These are phyloP conservation scores for Rhodamnia argentea DNA, from an alignment of 345 rosid species.

Conservation along the genomic window DNA sequence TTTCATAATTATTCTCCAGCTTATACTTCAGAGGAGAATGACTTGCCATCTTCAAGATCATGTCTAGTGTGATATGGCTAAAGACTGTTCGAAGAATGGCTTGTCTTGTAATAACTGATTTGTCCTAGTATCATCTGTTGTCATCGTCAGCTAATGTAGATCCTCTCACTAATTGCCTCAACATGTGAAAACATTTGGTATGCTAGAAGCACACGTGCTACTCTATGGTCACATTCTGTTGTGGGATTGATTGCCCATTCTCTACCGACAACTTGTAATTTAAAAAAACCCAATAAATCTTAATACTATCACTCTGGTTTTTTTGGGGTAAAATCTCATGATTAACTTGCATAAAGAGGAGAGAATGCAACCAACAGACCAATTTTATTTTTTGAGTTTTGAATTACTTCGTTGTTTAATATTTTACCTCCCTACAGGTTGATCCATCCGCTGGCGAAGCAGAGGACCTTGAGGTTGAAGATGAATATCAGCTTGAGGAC, in stretches of 20 bases:
- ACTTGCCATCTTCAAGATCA: background rate
- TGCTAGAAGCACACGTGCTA: background rate
- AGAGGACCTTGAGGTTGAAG: constrained; percentile 96
- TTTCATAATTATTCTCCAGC: background rate
- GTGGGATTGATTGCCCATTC: background rate
- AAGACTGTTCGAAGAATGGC: background rate
- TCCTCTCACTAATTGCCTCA: background rate
- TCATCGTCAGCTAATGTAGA: background rate
- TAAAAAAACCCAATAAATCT: background rate
- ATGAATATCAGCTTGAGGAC: constrained; percentile 96
- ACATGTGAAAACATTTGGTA: background rate
- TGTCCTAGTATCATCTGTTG: background rate
- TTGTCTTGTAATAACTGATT: background rate
- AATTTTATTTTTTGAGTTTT: background rate
- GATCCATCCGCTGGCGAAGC: constrained; percentile 83
- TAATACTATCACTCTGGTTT: background rate
- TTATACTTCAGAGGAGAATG: background rate
- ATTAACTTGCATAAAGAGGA: background rate
- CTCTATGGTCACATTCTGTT: background rate
- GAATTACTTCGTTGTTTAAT: background rate
- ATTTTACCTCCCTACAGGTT: constrained; percentile 37
- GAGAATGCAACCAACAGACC: background rate
- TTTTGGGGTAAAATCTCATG: background rate
- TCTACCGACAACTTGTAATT: background rate
- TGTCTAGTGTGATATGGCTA: background rate